Evolutionary conservation across 345 rosid species (phyloP).

Genomic region (Eucalyptus polyanthemos): DNA sequence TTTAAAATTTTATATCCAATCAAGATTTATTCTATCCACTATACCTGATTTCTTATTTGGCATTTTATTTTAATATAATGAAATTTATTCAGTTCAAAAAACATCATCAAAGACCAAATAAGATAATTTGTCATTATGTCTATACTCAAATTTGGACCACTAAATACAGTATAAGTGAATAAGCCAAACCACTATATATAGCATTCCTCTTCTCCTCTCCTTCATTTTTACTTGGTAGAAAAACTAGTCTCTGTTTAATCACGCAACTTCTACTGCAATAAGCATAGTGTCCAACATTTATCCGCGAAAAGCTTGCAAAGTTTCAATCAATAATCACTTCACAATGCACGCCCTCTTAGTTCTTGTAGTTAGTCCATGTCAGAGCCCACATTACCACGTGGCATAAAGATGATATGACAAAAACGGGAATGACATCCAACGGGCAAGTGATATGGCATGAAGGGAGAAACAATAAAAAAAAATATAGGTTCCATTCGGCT

Average conservation of each 20-base stretch:
- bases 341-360: not conserved
- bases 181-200: not conserved
- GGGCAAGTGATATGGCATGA: too few species aligned
- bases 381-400: too few species aligned
- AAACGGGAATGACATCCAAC: too few species aligned
- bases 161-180: not conserved
- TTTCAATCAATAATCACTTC: not conserved
- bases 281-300: not conserved
- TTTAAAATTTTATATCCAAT: too few species aligned
- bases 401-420: too few species aligned
- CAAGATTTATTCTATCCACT: accelerated
- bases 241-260: not conserved
- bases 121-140: too few species aligned
- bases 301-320: not conserved
- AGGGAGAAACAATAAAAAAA: too few species aligned
- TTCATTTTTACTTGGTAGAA: not conserved
- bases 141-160: too few species aligned
- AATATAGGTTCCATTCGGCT: too few species aligned
- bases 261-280: not conserved
- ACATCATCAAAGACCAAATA: too few species aligned
- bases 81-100: accelerated
- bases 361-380: too few species aligned
- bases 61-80: too few species aligned
- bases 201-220: not conserved
- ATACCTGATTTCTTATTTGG: accelerated